phyloP scores from a whole-genome alignment of 1,139 yeast genomes.

The Insectozyma bohioensis region DNA sequence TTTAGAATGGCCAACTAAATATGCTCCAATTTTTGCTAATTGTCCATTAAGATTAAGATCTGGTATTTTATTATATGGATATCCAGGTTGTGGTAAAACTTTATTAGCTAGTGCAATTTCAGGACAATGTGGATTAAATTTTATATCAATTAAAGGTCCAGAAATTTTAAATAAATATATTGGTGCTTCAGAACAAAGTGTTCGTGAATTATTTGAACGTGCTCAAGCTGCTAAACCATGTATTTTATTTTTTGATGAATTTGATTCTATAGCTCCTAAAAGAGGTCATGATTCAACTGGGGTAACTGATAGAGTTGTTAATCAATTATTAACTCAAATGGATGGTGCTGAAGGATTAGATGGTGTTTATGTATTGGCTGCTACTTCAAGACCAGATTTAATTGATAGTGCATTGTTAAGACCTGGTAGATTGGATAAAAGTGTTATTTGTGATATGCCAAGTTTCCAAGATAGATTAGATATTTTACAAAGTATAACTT shows the following conservation, averaged over 20 bases:
- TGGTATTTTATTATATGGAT: slow-evolving; percentile 88
- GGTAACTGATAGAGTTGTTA: slow-evolving; percentile 95
- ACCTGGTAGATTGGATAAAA: slow-evolving; percentile 94
- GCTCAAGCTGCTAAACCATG: slow-evolving; percentile 97
- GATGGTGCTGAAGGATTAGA: slow-evolving; percentile 99
- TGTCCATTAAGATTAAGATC: slow-evolving; percentile 88
- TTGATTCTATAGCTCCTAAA: slow-evolving; percentile 96
- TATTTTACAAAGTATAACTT: slow-evolving; percentile 63
- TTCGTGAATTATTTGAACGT: slow-evolving; percentile 87
- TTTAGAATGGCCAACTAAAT: slow-evolving; percentile 94
- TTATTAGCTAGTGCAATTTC: slow-evolving; percentile 92
- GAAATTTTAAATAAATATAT: slow-evolving; percentile 93
- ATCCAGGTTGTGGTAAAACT: slow-evolving; percentile 98
- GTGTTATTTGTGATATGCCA: slow-evolving; percentile 90
- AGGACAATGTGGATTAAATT: slow-evolving; percentile 90
- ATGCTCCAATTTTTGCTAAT: slow-evolving; percentile 87
- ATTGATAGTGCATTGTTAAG: slow-evolving; percentile 92
- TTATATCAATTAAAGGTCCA: slow-evolving; percentile 94
- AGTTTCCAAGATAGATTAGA: slow-evolving; percentile 66
- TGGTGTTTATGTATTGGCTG: slow-evolving; percentile 95
- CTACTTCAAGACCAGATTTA: slow-evolving; percentile 92
- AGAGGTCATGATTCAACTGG: slow-evolving; percentile 99
- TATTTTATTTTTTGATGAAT: slow-evolving; percentile 90
- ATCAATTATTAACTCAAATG: slow-evolving; percentile 96
- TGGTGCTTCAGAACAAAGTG: slow-evolving; percentile 96